Conservation (phyloP, 73 alveolate species). For the Paramecium caudatum region DNA sequence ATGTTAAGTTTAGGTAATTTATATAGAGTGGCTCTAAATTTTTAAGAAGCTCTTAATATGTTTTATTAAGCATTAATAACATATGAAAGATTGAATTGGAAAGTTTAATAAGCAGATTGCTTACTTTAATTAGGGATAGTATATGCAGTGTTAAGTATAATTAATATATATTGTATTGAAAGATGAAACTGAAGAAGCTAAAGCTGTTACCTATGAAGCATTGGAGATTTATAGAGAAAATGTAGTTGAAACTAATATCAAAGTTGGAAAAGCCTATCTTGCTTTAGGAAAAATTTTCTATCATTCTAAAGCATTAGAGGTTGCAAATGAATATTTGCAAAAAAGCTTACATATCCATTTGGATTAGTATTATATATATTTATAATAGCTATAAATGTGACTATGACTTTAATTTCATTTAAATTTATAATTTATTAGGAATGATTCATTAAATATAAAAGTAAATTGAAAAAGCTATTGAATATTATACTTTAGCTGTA, state of each 20-base stretch:
- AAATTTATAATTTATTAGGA: conserved; percentile 31
- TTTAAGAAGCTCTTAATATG: not conserved
- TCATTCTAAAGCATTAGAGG: conserved; percentile 47
- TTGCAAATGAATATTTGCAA: not conserved
- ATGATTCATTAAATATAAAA: not conserved
- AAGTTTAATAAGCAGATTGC: conserved; percentile 54
- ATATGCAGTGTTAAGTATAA: conserved; percentile 43
- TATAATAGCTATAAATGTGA: not conserved
- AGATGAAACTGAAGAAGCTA: conserved; percentile 35
- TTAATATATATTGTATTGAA: not conserved
- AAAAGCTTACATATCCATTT: not conserved
- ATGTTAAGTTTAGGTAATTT: conserved; percentile 31
- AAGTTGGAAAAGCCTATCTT: conserved; percentile 31
- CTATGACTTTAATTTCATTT: not conserved
- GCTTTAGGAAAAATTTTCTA: conserved; percentile 57
- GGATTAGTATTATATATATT: not conserved
- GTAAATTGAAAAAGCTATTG: conserved; percentile 16
- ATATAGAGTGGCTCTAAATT: conserved; percentile 4
- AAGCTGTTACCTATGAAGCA: conserved; percentile 25
- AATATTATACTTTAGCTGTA: not conserved
- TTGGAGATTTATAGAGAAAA: conserved; percentile 7
- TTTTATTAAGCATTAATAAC: conserved; percentile 30
- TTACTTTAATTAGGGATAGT: conserved; percentile 11
- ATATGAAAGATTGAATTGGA: conserved; percentile 61
- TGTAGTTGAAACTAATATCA: conserved; percentile 17